Evolutionary conservation across 495 filamentous ascomycete genomes (phyloP), one percentile per base, ranked within the genome.

Genomic region (Echria macrotheca): DNA sequence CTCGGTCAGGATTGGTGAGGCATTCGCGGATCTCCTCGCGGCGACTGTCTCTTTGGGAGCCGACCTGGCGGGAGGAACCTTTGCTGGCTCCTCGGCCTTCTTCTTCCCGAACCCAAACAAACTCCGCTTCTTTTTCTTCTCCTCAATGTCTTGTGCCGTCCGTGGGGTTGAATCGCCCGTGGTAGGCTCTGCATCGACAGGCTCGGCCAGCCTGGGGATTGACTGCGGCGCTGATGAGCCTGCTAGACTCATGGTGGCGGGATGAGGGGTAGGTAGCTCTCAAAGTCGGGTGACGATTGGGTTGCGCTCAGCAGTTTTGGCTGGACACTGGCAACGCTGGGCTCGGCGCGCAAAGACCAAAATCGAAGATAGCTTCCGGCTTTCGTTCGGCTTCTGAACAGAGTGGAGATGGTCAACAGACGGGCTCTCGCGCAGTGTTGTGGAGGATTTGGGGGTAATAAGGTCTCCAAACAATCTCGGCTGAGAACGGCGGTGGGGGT

Each of bases 31-130:
- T 31, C 44, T 24, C 8, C 54, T 51, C 21, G 32, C 43, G 58
- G 42, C 53, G 55, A 49, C 50, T 32, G 50, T 50, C 19, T 42
- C 42, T 11, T 51, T 60, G 37, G 54, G 24, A 2, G 56, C 53
- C 23, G 59, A 56, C 24, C 60, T 35, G n/a, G 66, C 35, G 10
- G 35, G 42, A 18, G 64, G 51, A 49, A 68, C 65, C 48, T 72
- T 77, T 46, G 56, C 55, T 53, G 65, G 58, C 26, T 76, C 66
- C 15, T 80, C 73, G 46, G 66, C 66, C 66, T 80, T 83, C 64
- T 84, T 85, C 71, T 83, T 85, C 37, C 81, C 82, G 44, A 86
- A 76, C 9, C 78, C 76, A 57, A 84, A 84, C 23, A 84, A 51
- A 54, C 69, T 64, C 26, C 75, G 66, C 60, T 72, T 79, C 60